phyloP scores from a whole-genome alignment of 164 flowering plant species.

The Houttuynia cordata region DNA sequence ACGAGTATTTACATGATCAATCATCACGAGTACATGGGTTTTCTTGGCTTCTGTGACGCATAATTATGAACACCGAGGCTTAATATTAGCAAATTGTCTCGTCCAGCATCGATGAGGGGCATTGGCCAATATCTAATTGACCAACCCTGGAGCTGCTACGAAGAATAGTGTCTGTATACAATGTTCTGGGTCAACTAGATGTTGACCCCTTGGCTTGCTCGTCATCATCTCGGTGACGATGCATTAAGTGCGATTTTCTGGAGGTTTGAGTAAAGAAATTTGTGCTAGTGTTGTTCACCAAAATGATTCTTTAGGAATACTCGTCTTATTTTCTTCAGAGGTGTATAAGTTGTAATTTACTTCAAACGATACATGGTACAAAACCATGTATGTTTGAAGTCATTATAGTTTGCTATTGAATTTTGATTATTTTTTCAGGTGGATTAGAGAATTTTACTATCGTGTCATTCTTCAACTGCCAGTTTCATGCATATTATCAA shows the following conservation, averaged over 20 bases:
- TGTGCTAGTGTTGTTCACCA: too few species aligned
- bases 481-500: too few species aligned
- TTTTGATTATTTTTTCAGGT: too few species aligned
- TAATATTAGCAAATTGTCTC: too few species aligned
- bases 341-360: too few species aligned
- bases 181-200: not conserved
- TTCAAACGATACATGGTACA: too few species aligned
- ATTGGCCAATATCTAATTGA: constrained; percentile 55
- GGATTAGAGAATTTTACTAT: too few species aligned
- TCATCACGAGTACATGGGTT: constrained; percentile 90
- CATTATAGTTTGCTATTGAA: too few species aligned
- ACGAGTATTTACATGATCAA: constrained; percentile 58
- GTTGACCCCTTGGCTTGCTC: not conserved
- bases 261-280: not conserved
- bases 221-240: not conserved
- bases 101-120: not conserved
- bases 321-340: too few species aligned
- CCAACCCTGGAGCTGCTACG: constrained; percentile 10
- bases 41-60: constrained; percentile 50
- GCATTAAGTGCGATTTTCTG: not conserved
- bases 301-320: too few species aligned
- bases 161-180: not conserved
- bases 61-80: constrained; percentile 23
- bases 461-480: too few species aligned
- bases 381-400: too few species aligned